These are phyloP conservation scores for Sporothrix phasma DNA, from an alignment of 2,329 filamentous ascomycete genomes.

Conservation along the genomic window DNA sequence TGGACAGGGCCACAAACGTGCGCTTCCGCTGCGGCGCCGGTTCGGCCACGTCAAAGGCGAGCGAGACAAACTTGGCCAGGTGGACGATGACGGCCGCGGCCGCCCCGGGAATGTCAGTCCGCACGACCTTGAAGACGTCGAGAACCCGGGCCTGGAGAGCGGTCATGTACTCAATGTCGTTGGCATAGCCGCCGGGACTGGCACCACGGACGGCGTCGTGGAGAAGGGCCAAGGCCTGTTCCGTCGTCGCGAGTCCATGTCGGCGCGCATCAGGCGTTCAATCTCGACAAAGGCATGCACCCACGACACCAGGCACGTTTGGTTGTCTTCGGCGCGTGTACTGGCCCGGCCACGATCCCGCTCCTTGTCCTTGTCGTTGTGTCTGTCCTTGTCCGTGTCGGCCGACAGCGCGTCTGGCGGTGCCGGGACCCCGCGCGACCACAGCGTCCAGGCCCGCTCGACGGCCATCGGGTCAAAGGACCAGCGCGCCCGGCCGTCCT, in stretches of 20 bases:
- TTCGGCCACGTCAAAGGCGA: slow-evolving; percentile 50
- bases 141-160: slow-evolving; percentile 61
- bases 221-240: slow-evolving; percentile 61
- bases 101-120: slow-evolving; percentile 54
- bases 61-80: slow-evolving; percentile 58
- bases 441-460: slow-evolving; percentile 57
- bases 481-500: slow-evolving; percentile 32
- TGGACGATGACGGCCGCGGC: slow-evolving; percentile 59
- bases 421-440: slow-evolving; percentile 55
- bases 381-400: no score
- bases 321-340: slow-evolving; percentile 51
- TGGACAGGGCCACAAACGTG: slow-evolving; percentile 84
- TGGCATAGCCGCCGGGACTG: slow-evolving; percentile 55
- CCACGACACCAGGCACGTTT: slow-evolving; percentile 79
- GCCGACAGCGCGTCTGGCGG: slow-evolving; percentile 30
- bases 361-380: not conserved
- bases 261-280: slow-evolving; percentile 60
- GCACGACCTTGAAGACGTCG: slow-evolving; percentile 55
- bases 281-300: slow-evolving; percentile 65
- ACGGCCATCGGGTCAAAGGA: slow-evolving; percentile 43
- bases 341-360: slow-evolving; percentile 28
- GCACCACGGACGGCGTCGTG: slow-evolving; percentile 62
- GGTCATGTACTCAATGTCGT: slow-evolving; percentile 64
- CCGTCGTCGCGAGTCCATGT: slow-evolving; percentile 53
- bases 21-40: slow-evolving; percentile 38